Evolutionary conservation across 2,329 filamentous ascomycete genomes (phyloP), one percentile per base, ranked within the genome.

Genomic region (Capronia epimyces): DNA sequence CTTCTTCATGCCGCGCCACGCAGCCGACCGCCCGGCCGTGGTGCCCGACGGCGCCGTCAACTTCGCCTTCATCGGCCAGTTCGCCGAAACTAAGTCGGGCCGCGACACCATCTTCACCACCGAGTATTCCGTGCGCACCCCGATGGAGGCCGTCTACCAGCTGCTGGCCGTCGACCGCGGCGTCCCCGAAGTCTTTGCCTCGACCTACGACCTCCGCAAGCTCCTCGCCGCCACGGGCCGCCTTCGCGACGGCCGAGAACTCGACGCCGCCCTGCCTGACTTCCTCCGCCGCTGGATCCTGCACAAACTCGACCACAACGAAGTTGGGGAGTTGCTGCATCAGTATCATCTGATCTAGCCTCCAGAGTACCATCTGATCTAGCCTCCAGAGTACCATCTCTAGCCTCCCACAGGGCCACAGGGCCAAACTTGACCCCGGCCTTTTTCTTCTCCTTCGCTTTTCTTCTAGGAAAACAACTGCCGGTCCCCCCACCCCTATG

Each of bases 11-110:
- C 61, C 67, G 1, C 64, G 70, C 10, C 57, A 63, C 6, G 24
- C 48, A 1, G 64, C 63, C 3, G 69, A 73, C 58, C 65, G 71
- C 2, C 71, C 71, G 2, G 50, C 60, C n/a, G 63, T 71, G 0
- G 65, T 72, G 39, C 71, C 70, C 0, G 47, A 63, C 15, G 65
- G 64, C 3, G 63, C 63, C 20, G 62, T 55, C 18, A 74, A 73
- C 58, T 57, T 72, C 41, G 71, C 65, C 1, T 60, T 72, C 16
- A 59, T 73, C 27, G 69, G 70, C 10, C 69, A 72, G 56, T 73
- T 68, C 60, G 69, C 70, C 15, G 70, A n/a, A n/a, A n/a, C n/a
- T n/a, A n/a, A 72, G 57, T 68, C 70, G 18, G 60, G 62, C 9
- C 61, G 64, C 22, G 69, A 72, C 55, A 65, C 62, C 24, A 68